These are phyloP conservation scores for Penicillium roqueforti DNA, from an alignment of 495 filamentous ascomycete genomes.

Conservation along the genomic window DNA sequence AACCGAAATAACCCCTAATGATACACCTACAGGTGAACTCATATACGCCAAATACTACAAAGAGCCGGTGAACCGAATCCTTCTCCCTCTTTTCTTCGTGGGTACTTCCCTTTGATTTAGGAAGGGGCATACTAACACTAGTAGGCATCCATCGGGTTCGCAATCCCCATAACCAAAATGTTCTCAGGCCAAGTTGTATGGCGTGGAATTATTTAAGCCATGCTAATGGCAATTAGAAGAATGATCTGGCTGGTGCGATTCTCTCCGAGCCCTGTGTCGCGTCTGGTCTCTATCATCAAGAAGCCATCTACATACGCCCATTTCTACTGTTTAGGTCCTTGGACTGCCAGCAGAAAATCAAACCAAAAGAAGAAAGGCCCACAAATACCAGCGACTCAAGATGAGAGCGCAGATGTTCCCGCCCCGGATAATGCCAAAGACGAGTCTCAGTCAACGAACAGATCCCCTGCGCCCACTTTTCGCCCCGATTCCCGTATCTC, in stretches of 20 bases:
- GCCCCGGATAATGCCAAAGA: background rate
- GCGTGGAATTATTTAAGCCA: slow-evolving; percentile 66
- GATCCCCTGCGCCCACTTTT: background rate
- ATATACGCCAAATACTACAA: slow-evolving; percentile 57
- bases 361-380: background rate
- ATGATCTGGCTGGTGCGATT: slow-evolving; percentile 57
- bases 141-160: slow-evolving; percentile 71
- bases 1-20: background rate
- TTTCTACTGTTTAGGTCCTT: background rate
- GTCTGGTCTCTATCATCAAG: slow-evolving; percentile 6
- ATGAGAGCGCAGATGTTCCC: background rate
- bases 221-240: slow-evolving; percentile 68
- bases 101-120: slow-evolving; percentile 13
- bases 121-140: background rate
- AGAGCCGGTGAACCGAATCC: slow-evolving; percentile 46
- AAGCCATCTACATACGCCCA: slow-evolving; percentile 7
- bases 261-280: slow-evolving; percentile 14
- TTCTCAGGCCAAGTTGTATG: slow-evolving; percentile 61
- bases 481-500: background rate
- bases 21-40: slow-evolving; percentile 26
- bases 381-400: background rate
- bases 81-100: slow-evolving; percentile 75
- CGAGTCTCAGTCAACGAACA: background rate
- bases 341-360: background rate
- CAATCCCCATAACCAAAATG: slow-evolving; percentile 69